These are phyloP conservation scores for Macrophomina phaseolina DNA, from an alignment of 2,329 filamentous ascomycete species.

Conservation along the genomic window DNA sequence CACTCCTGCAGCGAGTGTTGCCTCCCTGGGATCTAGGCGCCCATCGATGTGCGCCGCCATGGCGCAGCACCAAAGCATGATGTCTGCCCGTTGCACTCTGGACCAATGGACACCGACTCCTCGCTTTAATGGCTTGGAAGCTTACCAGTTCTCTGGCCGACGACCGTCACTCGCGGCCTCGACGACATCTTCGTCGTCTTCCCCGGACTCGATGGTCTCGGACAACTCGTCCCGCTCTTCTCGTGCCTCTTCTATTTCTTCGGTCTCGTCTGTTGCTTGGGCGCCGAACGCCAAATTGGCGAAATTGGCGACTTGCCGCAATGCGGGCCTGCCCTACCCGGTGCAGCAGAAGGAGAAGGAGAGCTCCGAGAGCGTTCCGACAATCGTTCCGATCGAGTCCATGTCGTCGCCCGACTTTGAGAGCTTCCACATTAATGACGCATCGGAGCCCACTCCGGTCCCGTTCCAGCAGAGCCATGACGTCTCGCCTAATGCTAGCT, in stretches of 20 bases:
- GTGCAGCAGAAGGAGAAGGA: slow-evolving; percentile 46
- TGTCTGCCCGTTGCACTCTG: slow-evolving; percentile 61
- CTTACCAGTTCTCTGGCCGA: slow-evolving; percentile 52
- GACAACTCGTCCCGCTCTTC: slow-evolving; percentile 62
- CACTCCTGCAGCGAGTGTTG: slow-evolving; percentile 67
- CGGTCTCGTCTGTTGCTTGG: slow-evolving; percentile 57
- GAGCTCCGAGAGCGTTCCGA: slow-evolving; percentile 38
- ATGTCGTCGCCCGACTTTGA: slow-evolving; percentile 48
- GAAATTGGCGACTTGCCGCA: slow-evolving; percentile 59
- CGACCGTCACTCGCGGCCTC: slow-evolving; percentile 57
- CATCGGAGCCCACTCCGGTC: slow-evolving; percentile 36
- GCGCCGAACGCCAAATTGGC: slow-evolving; percentile 58
- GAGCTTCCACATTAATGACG: slow-evolving; percentile 59
- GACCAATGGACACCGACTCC: slow-evolving; percentile 55
- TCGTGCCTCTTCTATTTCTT: slow-evolving; percentile 61
- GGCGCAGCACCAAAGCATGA: slow-evolving; percentile 61
- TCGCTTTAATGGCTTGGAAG: slow-evolving; percentile 48
- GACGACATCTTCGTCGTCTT: slow-evolving; percentile 58
- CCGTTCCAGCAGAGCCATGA: slow-evolving; percentile 24
- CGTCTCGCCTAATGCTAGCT: slow-evolving; percentile 9
- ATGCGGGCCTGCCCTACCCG: slow-evolving; percentile 51
- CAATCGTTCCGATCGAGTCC: slow-evolving; percentile 38
- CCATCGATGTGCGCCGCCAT: slow-evolving; percentile 66
- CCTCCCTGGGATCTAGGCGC: slow-evolving; percentile 54
- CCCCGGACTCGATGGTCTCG: slow-evolving; percentile 69